phyloP scores from a whole-genome alignment of 1,284 basidiomycete genomes.

The Ustilago tritici region DNA sequence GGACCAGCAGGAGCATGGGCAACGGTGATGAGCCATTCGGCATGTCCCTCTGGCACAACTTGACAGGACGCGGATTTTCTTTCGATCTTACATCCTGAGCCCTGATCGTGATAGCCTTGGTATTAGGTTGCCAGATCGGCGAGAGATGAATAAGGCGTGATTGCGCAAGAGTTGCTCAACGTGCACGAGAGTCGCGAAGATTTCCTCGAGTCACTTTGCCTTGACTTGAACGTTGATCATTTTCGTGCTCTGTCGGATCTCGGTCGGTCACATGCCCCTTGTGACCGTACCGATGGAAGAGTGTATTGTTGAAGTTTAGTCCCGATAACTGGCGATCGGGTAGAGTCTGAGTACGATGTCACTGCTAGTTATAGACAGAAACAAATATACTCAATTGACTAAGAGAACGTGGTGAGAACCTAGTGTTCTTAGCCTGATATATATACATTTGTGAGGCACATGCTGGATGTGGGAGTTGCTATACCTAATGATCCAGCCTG shows the following conservation, averaged over 20 bases:
- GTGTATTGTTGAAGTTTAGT: no score
- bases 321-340: no score
- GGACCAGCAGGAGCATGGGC: not conserved
- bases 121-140: not conserved
- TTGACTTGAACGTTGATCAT: not conserved
- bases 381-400: no score
- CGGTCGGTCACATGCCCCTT: not conserved
- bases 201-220: slow-evolving; percentile 1
- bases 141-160: slow-evolving; percentile 23
- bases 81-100: slow-evolving; percentile 8
- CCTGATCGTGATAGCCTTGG: not conserved
- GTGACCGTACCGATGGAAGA: not conserved
- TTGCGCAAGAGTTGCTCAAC: slow-evolving; percentile 21
- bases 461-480: no score
- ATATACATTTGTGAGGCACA: no score
- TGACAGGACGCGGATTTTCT: slow-evolving; percentile 16
- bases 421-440: no score
- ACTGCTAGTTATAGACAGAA: no score
- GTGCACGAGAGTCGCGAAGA: slow-evolving; percentile 10
- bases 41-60: slow-evolving; percentile 19
- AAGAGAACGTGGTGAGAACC: no score
- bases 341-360: no score
- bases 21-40: slow-evolving; percentile 4
- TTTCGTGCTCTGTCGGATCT: not conserved
- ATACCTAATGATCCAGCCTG: no score